These are phyloP conservation scores for Aurifilum marmelostoma DNA, from an alignment of 2,329 filamentous ascomycete genomes.

Conservation along the genomic window DNA sequence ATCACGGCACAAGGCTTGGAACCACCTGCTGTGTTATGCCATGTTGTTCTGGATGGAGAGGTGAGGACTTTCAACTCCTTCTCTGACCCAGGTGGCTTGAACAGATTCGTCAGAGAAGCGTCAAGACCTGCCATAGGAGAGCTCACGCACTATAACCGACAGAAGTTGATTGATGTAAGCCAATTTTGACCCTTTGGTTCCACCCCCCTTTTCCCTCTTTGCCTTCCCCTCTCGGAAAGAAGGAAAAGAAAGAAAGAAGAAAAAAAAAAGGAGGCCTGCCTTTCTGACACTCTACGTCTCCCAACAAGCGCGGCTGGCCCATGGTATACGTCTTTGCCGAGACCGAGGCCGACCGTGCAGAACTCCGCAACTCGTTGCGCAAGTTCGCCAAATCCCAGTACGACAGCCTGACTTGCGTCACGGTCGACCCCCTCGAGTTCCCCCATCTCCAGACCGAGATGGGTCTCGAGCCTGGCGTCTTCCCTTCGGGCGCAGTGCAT, in stretches of 20 bases:
- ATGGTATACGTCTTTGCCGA: constrained; percentile 44
- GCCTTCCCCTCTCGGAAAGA: neutral
- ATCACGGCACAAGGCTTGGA: constrained; percentile 29
- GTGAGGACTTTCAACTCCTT: constrained; percentile 29
- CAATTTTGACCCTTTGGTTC: neutral
- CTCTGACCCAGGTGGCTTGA: constrained; percentile 32
- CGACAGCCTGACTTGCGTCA: constrained; percentile 40
- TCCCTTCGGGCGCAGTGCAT: constrained; percentile 41
- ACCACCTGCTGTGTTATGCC: constrained; percentile 36
- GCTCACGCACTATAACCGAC: constrained; percentile 38
- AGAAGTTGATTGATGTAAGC: constrained; percentile 41
- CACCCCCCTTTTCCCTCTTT: too few relatives aligned
- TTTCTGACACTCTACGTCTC: neutral
- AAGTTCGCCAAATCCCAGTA: constrained; percentile 41
- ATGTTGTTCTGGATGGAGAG: constrained; percentile 38
- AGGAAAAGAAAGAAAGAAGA: too few relatives aligned
- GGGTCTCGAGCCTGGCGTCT: constrained; percentile 36
- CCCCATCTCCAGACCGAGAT: constrained; percentile 39
- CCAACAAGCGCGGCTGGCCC: constrained; percentile 39
- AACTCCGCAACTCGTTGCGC: constrained; percentile 36
- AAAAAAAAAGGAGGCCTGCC: too few relatives aligned
- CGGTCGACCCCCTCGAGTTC: constrained; percentile 42
- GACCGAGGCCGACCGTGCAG: constrained; percentile 36
- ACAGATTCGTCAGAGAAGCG: constrained; percentile 35
- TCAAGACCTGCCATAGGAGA: constrained; percentile 40